A percentile compares a stretch with the other conserved stretches of the same genome.
These are phyloP conservation scores for Fusarium nelsonii DNA, from an alignment of 2,329 filamentous ascomycete genomes.

Conservation along the genomic window DNA sequence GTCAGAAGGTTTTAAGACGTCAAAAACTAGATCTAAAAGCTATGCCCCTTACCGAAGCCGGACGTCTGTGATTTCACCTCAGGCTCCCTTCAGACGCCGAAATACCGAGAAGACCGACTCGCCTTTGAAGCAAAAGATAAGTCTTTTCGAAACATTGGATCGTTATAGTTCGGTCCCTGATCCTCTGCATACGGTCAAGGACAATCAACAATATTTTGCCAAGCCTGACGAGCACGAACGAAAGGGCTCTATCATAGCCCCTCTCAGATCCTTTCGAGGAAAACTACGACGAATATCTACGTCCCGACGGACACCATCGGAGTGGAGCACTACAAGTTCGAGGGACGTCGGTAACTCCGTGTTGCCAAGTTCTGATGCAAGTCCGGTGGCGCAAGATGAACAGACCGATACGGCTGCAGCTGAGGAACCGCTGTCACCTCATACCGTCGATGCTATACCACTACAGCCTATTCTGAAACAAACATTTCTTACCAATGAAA, in stretches of 20 bases:
- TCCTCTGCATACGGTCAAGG: neutral
- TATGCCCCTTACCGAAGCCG: constrained; percentile 3
- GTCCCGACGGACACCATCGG: constrained; percentile 35
- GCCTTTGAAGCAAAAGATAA: constrained; percentile 49
- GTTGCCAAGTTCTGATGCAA: neutral
- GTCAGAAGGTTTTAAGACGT: neutral
- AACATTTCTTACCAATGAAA: constrained; percentile 16
- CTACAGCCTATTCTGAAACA: constrained; percentile 15
- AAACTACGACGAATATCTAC: constrained; percentile 40
- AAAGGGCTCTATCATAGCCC: constrained; percentile 1
- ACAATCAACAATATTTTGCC: neutral
- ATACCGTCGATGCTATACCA: constrained; percentile 17
- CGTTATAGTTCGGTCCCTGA: neutral
- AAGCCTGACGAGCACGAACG: neutral
- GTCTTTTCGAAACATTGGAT: constrained; percentile 49
- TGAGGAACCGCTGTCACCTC: constrained; percentile 10
- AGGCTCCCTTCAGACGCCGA: constrained; percentile 4
- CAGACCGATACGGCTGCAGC: neutral
- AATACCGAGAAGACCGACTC: constrained; percentile 27
- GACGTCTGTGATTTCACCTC: neutral
- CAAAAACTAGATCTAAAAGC: constrained; percentile 12
- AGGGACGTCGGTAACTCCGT: neutral
- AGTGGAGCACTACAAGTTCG: constrained; percentile 36
- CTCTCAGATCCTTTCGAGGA: constrained; percentile 21
- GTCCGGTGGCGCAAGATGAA: neutral